A percentile compares a stretch with the other conserved stretches of the same genome.
Conservation (phyloP, 2,329 filamentous ascomycete genomes). For the Aspergillus clavatus region DNA sequence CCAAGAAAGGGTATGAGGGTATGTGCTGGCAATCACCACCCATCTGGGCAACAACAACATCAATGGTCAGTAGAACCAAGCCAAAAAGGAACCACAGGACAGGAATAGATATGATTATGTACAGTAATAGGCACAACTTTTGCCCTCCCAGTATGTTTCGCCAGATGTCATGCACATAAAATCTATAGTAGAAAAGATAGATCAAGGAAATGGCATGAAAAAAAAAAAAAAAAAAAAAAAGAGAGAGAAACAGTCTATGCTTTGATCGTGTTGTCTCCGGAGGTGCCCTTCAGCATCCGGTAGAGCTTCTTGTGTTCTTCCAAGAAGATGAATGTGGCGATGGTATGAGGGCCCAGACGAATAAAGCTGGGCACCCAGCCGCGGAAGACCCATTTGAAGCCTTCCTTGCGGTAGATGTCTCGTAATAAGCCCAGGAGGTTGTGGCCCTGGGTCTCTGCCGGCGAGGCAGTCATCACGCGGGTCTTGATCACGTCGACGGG, state of each 20-base stretch:
- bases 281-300: constrained; percentile 37
- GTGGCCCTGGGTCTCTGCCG: constrained; percentile 38
- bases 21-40: not conserved
- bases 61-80: not conserved
- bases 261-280: constrained; percentile 50
- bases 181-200: constrained; percentile 5
- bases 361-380: constrained; percentile 66
- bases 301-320: constrained; percentile 66
- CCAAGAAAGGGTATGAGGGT: not conserved
- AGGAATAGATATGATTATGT: constrained; percentile 1
- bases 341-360: constrained; percentile 60
- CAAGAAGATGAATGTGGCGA: constrained; percentile 62
- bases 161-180: constrained; percentile 16
- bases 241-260: constrained; percentile 12
- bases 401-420: constrained; percentile 54
- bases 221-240: constrained; percentile 1
- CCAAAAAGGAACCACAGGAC: not conserved
- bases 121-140: constrained; percentile 8
- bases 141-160: constrained; percentile 9
- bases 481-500: constrained; percentile 66
- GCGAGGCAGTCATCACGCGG: constrained; percentile 56
- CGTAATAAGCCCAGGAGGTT: constrained; percentile 47
- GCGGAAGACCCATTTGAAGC: constrained; percentile 60
- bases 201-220: too few relatives aligned
- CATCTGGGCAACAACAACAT: not conserved